Conservation (phyloP, 768 basidiomycete genomes). For the Lentinula edodes region DNA sequence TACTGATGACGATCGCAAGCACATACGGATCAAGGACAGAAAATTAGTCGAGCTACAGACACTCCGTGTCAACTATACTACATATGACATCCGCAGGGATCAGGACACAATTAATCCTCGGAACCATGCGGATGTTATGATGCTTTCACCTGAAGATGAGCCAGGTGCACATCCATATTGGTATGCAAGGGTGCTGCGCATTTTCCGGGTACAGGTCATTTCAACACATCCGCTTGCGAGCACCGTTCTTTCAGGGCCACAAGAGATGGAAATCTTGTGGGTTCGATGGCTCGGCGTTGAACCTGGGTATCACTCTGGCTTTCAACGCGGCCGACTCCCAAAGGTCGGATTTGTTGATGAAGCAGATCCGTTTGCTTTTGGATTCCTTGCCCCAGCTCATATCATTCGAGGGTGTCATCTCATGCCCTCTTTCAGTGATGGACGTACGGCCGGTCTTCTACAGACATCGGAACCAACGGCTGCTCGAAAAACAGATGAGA, state of each 20-base stretch:
- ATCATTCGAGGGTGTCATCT: slow-evolving; percentile 27
- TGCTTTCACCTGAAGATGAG: slow-evolving; percentile 8
- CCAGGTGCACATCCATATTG: slow-evolving; percentile 10
- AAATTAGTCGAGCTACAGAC: slow-evolving; percentile 8
- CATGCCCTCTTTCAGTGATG: slow-evolving; percentile 25
- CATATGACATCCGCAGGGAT: slow-evolving; percentile 26
- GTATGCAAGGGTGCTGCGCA: slow-evolving; percentile 18
- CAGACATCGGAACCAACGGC: slow-evolving; percentile 3
- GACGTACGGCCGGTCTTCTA: slow-evolving; percentile 5
- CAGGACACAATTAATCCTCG: slow-evolving; percentile 26
- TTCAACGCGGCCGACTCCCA: slow-evolving; percentile 22
- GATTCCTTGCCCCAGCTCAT: slow-evolving; percentile 31
- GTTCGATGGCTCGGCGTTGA: slow-evolving; percentile 33
- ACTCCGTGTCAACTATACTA: slow-evolving; percentile 24
- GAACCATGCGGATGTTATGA: slow-evolving; percentile 19
- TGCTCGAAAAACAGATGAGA: neutral
- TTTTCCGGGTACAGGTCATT: slow-evolving; percentile 9
- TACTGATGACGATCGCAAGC: slow-evolving; percentile 9
- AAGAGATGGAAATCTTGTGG: slow-evolving; percentile 33
- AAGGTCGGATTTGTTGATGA: slow-evolving; percentile 31
- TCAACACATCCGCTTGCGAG: no score
- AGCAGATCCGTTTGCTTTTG: slow-evolving; percentile 23
- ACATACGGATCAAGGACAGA: slow-evolving; percentile 9
- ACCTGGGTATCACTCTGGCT: slow-evolving; percentile 17
- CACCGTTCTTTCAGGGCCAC: no score